Evolutionary conservation across 768 basidiomycete genomes (phyloP), one percentile per base, ranked within the genome.

Genomic region (Pisolithus sp.): DNA sequence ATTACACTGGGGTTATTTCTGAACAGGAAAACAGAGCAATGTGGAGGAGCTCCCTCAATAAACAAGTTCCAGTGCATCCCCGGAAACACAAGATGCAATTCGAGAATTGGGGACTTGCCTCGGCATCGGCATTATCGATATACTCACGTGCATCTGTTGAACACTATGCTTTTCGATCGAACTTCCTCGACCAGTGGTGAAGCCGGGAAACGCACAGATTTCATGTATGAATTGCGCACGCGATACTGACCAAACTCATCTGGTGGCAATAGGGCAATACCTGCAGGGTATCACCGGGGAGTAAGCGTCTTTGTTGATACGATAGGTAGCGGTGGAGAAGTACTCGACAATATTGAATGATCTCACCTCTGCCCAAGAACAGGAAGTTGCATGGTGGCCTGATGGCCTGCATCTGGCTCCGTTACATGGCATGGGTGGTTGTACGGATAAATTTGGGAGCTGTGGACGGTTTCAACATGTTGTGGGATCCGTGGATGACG

Each of bases 381-480:
- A 24, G 13, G 36, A 40, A 46, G 38, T 34, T 34, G 34, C 30
- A 31, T 31, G 24, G 40, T 47, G 40, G 52, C 50, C 50, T 57
- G 50, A 50, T 43, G 36, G 18, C 56, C n/a, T n/a, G n/a, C 53
- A 51, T 46, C 46, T 50, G 56, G 56, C 40, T 57, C 56, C 56
- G 53, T 48, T 51, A 48, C 47, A 49, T 55, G 55, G 9, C 30
- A 31, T 23, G 12, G n/a, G 48, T 43, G 47, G 52, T 55, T 46
- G 49, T 37, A 46, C 41, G 44, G 46, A 47, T 46, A 39, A 50
- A 48, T 53, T 54, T 50, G 49, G 53, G 43, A 46, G 50, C 50
- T 53, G 57, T 52, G 52, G 55, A 53, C 52, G 57, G 40, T 53
- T 58, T 56, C 57, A 58, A 58, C 57, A 55, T 58, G 57, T 58